Base-by-base conservation (phyloP, 106 monocot genomes). In the Vanilla planifolia region DNA sequence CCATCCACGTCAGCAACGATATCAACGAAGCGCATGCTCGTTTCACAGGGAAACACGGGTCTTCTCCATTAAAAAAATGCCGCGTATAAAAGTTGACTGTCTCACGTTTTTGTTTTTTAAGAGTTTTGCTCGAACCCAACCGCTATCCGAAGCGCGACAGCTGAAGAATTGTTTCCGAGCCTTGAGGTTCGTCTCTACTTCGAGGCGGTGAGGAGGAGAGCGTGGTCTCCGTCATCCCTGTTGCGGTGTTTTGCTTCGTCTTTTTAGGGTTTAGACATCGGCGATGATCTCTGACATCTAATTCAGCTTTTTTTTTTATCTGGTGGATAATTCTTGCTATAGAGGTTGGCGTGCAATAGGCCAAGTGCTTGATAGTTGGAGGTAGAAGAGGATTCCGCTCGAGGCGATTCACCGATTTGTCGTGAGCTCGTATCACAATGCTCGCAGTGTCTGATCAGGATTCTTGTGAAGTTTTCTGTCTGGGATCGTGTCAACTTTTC, bases 371-470 rank as follows among this genome's bases (percentile, higher is more conserved):
- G 19, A 34, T 35, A 11, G n/a, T 35, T 19, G 16, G 5, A 34
- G 9, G 35, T 35, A 20, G 57, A 19, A 57, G 21, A 35, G 35
- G 20, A 57, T 57, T 57, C 8, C 2, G 33, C 20, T 1, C 8
- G 20, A 57, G 57, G 57, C 35, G 21, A 57, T n/a, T n/a, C n/a
- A n/a, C n/a, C n/a, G n/a, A n/a, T n/a, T n/a, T n/a, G n/a, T 35
- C 35, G 25, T 1, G 32, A 53, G 15, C 30, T 53, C 53, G 53
- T 16, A 30, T 30, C 30, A 36, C 35, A 57, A 57, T 57, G 57
- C 57, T 20, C 35, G 35, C 9, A 34, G 33, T 57, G 33, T n/a
- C n/a, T 17, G 20, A 34, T 57, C 57, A 28, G 20, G 16, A 21
- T 35, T 35, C n/a, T 21, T 35, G 20, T 35, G 19, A 17, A n/a